These are phyloP conservation scores for Physcomitrium patens DNA, from an alignment of 225 moss, liverwort and hornwort genomes.

Conservation along the genomic window DNA sequence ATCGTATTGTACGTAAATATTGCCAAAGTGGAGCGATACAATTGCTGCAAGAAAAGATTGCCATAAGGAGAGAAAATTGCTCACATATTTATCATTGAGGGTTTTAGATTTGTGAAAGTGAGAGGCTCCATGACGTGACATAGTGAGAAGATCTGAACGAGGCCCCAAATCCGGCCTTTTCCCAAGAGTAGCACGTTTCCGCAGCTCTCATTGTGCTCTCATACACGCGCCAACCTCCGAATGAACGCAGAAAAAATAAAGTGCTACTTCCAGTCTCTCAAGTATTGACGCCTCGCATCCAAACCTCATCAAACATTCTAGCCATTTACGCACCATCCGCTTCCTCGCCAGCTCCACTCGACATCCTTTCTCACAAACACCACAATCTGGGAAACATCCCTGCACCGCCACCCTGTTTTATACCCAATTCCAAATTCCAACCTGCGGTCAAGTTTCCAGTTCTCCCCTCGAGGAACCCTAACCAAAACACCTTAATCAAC, in stretches of 20 bases:
- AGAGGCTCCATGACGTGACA: conserved; percentile 59
- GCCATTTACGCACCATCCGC: conserved; percentile 35
- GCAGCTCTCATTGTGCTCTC: conserved; percentile 60
- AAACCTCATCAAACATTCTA: background rate
- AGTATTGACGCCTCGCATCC: conserved; percentile 27
- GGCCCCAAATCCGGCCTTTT: conserved; percentile 45
- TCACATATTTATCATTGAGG: conserved; percentile 64
- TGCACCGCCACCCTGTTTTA: background rate
- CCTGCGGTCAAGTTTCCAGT: background rate
- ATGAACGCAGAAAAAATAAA: conserved; percentile 21
- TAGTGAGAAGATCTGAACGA: conserved; percentile 33
- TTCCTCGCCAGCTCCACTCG: conserved; percentile 16
- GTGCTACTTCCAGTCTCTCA: background rate
- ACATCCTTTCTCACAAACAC: conserved; percentile 3
- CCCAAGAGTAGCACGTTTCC: conserved; percentile 36
- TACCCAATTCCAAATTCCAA: background rate
- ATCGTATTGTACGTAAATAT: background rate
- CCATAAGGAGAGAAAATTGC: conserved; percentile 7
- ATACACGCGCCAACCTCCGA: conserved; percentile 27
- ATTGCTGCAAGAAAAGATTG: background rate
- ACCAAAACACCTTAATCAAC: background rate
- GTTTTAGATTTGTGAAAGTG: conserved; percentile 67
- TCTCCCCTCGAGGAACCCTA: background rate
- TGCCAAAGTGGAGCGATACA: background rate
- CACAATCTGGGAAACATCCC: conserved; percentile 25